Evolutionary conservation across 1,284 basidiomycete genomes (phyloP), one percentile per base, ranked within the genome.

Genomic region (Mycosarcoma mackinlayi): DNA sequence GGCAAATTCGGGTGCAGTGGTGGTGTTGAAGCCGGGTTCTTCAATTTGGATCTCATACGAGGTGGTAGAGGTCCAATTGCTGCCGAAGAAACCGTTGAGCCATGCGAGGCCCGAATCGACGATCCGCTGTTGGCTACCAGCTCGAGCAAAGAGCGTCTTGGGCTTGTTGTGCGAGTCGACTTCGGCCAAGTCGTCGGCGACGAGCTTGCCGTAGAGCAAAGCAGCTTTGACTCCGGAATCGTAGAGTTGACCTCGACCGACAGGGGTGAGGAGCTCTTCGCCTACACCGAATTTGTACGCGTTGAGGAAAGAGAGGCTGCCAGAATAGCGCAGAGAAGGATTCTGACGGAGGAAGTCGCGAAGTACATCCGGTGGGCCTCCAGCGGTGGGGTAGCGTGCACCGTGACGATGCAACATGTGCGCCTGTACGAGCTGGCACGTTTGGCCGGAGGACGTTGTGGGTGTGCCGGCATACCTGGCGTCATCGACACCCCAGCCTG

Each of bases 321-420:
- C 79, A 0, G 62, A 37, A 57, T 73, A 81, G 19, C 46, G 37
- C 2, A 68, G 51, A 10, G 41, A 24, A 6, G 59, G 51, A n/a
- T 66, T 50, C 11, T 59, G 35, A 13, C 19, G n/a, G 13, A 74
- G 54, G 37, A 71, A 67, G n/a, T 60, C 50, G 28, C 48, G 56
- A 4, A 75, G 54, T 24, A 55, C 45, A 18, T 66, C 55, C 11
- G 66, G 64, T 6, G 61, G 64, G 1, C 65, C 65, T 8, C 57
- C 53, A 1, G 65, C 63, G 8, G 72, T 78, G 0, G 80, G 80
- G 39, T 82, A 80, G 16, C 79, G 61, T 4, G 78, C 67, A 4
- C 80, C 80, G 46, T 82, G 79, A 14, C 79, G 77, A 34, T 79
- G 75, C 6, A 82, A 62, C 35, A 80, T 75, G 48, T 82, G 80